These are phyloP conservation scores for Gnetum montanum DNA, from an alignment of 75 land plant genomes.

Conservation along the genomic window DNA sequence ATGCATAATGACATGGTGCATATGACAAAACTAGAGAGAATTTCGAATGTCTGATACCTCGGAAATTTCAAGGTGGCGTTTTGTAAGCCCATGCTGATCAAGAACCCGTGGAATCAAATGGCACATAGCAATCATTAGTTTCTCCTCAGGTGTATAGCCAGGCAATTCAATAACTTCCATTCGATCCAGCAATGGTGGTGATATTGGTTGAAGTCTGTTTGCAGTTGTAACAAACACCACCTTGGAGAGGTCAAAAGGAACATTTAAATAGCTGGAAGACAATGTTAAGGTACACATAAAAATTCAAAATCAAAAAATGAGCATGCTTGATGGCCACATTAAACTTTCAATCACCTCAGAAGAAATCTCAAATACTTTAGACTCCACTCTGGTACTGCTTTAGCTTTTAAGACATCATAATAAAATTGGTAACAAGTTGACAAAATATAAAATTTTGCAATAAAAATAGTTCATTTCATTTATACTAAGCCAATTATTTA, in stretches of 20 bases:
- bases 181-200: conserved; percentile 90
- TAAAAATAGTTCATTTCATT: background rate
- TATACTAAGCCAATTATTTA: no score
- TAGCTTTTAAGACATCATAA: no score
- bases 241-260: conserved; percentile 95
- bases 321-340: no score
- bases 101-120: conserved; percentile 93
- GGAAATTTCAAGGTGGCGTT: conserved; percentile 73
- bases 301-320: background rate
- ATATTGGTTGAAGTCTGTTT: conserved; percentile 70
- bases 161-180: conserved; percentile 98
- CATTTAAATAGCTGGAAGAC: conserved; percentile 79
- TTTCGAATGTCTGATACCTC: conserved; percentile 46
- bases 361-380: background rate
- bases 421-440: no score
- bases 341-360: background rate
- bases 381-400: no score
- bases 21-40: background rate
- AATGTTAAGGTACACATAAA: conserved; percentile 24
- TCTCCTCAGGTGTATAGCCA: conserved; percentile 94
- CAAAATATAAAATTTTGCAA: no score
- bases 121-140: conserved; percentile 77
- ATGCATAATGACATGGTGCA: no score
- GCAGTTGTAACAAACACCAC: conserved; percentile 96
- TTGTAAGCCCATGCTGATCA: conserved; percentile 84